Evolutionary conservation across 768 basidiomycete genomes (phyloP).

Genomic region (Xerocomus brunneocitrinus): DNA sequence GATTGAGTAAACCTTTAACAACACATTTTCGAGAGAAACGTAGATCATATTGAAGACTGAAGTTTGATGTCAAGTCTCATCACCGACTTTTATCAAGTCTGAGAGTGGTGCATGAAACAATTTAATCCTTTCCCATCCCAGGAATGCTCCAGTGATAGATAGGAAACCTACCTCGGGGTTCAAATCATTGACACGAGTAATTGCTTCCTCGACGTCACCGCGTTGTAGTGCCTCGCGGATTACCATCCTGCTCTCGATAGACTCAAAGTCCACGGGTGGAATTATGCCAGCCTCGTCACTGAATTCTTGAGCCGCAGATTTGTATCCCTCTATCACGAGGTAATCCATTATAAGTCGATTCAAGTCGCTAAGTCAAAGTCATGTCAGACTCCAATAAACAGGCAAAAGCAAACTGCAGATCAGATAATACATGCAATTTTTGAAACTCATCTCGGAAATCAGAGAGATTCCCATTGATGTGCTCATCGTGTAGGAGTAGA

Average conservation of each 20-base stretch:
- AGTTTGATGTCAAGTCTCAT: constrained; percentile 78
- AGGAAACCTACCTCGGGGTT: constrained; percentile 83
- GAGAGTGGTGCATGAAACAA: constrained; percentile 98
- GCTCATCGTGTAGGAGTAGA: constrained; percentile 50
- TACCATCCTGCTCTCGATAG: constrained; percentile 90
- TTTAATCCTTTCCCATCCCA: constrained; percentile 68
- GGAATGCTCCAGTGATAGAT: constrained; percentile 1
- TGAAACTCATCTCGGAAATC: constrained; percentile 63
- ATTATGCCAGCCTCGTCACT: constrained; percentile 78
- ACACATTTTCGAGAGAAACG: constrained; percentile 1
- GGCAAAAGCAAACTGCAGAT: constrained; percentile 32
- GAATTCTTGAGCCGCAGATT: constrained; percentile 93
- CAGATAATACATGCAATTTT: constrained; percentile 91
- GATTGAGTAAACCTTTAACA: constrained; percentile 13
- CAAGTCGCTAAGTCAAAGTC: constrained; percentile 63
- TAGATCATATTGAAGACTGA: constrained; percentile 95
- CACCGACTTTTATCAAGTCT: constrained; percentile 74
- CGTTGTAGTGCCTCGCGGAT: constrained; percentile 92
- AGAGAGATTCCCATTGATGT: constrained; percentile 99
- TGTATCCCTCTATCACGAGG: constrained; percentile 96
- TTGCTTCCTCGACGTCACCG: constrained; percentile 93
- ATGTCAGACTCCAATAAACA: constrained; percentile 17
- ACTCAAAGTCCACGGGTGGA: constrained; percentile 81
- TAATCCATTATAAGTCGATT: constrained; percentile 96
- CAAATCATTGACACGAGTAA: constrained; percentile 91